phyloP scores from a whole-genome alignment of 2,329 filamentous ascomycete species.

The Cladorrhinum sp. region DNA sequence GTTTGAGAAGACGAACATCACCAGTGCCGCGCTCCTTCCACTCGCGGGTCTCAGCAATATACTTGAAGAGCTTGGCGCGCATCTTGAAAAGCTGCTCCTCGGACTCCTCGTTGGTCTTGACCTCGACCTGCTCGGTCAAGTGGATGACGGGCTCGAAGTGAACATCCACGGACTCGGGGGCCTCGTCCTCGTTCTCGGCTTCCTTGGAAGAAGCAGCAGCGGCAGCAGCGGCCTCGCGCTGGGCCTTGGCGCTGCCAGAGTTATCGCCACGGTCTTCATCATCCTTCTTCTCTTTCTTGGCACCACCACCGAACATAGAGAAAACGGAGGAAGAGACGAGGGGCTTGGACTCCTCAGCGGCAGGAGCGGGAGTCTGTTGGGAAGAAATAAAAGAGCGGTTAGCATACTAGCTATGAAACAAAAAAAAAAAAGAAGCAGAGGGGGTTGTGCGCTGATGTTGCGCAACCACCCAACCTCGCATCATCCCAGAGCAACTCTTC shows the following conservation, averaged over 20 bases:
- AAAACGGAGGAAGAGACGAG: conserved; percentile 70
- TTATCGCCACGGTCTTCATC: conserved; percentile 79
- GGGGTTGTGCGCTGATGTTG: neutral
- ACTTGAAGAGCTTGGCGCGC: conserved; percentile 99
- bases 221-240: conserved; percentile 54
- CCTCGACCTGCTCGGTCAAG: conserved; percentile 94
- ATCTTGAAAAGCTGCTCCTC: conserved; percentile 99
- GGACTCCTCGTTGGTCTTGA: conserved; percentile 95
- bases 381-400: neutral
- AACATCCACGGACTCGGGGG: conserved; percentile 84
- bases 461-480: neutral
- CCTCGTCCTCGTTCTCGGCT: conserved; percentile 65
- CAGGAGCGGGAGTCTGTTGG: conserved; percentile 9
- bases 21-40: conserved; percentile 99
- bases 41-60: conserved; percentile 84
- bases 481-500: neutral
- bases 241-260: conserved; percentile 83
- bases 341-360: conserved; percentile 32
- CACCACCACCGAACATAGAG: conserved; percentile 97
- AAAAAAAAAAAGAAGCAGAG: neutral
- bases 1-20: conserved; percentile 93
- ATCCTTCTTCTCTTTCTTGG: conserved; percentile 94
- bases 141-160: conserved; percentile 97
- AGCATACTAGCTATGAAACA: neutral
- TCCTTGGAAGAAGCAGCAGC: conserved; percentile 46